These are phyloP conservation scores for Mycosarcoma maydis DNA, from an alignment of 1,284 basidiomycete genomes.

Conservation along the genomic window DNA sequence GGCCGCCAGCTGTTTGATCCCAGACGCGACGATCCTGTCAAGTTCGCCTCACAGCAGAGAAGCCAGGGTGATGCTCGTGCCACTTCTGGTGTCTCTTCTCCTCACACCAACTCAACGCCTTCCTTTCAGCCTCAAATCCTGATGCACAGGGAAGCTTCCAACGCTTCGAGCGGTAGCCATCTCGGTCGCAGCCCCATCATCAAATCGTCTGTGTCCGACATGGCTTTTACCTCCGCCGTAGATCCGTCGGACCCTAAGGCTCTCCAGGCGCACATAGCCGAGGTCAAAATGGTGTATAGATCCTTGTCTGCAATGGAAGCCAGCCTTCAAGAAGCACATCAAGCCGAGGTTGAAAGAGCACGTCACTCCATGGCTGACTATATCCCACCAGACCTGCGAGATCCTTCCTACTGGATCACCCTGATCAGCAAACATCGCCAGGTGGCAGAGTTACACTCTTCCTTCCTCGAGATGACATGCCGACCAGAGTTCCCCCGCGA, in stretches of 20 bases:
- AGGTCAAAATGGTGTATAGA: constrained; percentile 83
- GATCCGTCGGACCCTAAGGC: constrained; percentile 24
- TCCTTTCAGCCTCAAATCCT: constrained; percentile 25
- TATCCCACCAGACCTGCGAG: constrained; percentile 26
- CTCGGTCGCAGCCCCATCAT: constrained; percentile 27
- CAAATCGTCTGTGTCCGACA: constrained; percentile 19
- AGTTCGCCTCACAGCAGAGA: constrained; percentile 46
- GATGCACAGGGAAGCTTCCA: constrained; percentile 32
- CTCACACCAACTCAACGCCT: constrained; percentile 11
- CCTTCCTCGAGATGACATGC: constrained; percentile 84
- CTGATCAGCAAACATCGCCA: constrained; percentile 69
- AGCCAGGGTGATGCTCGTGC: constrained; percentile 24
- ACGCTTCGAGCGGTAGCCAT: constrained; percentile 17
- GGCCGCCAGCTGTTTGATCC: constrained; percentile 76
- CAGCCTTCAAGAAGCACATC: constrained; percentile 72
- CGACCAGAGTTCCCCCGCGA: constrained; percentile 87
- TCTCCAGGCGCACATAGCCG: constrained; percentile 70
- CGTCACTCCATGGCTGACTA: constrained; percentile 26
- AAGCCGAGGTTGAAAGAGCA: constrained; percentile 13
- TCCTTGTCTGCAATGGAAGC: constrained; percentile 78
- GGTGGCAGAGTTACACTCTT: constrained; percentile 86
- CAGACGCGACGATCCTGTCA: constrained; percentile 82
- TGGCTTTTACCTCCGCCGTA: constrained; percentile 19
- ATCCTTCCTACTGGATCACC: constrained; percentile 51
- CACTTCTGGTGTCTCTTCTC: constrained; percentile 9